Evolutionary conservation across 2,329 filamentous ascomycete genomes (phyloP).

Genomic region (Emergomyces pasteurianus): DNA sequence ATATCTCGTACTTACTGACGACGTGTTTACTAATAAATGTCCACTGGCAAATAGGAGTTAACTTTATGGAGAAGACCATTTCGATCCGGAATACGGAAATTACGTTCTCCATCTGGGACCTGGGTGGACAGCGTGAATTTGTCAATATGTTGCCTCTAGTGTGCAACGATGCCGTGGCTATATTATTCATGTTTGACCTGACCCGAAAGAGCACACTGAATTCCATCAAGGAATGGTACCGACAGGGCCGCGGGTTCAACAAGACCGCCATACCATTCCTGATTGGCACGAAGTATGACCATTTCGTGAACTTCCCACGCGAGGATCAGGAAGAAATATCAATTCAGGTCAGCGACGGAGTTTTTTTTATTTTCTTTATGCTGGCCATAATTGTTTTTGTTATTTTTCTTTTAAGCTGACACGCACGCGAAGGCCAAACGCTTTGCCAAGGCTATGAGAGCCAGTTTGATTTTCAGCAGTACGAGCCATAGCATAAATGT

Average conservation of each 20-base stretch:
- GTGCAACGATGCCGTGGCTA: slow-evolving; percentile 96
- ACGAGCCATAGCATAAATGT: slow-evolving; percentile 99
- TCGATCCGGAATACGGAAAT: slow-evolving; percentile 99
- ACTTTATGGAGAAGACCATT: slow-evolving; percentile 99
- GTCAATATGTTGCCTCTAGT: slow-evolving; percentile 99
- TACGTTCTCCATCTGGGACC: slow-evolving; percentile 98
- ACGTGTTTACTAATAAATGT: neutral
- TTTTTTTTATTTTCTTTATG: neutral
- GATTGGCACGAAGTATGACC: slow-evolving; percentile 96
- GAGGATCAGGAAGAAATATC: slow-evolving; percentile 99
- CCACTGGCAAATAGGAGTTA: slow-evolving; percentile 54
- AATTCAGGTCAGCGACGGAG: slow-evolving; percentile 55
- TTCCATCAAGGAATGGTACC: slow-evolving; percentile 99
- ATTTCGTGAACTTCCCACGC: slow-evolving; percentile 95
- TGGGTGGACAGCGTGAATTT: slow-evolving; percentile 95
- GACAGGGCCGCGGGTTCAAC: slow-evolving; percentile 95
- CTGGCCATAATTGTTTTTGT: neutral
- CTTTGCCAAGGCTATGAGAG: slow-evolving; percentile 97
- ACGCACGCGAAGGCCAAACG: slow-evolving; percentile 57
- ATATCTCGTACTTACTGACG: no score
- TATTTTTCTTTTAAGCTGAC: slow-evolving; percentile 13
- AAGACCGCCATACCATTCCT: slow-evolving; percentile 99
- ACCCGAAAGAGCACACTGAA: slow-evolving; percentile 97
- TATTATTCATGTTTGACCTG: slow-evolving; percentile 98
- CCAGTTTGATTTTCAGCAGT: slow-evolving; percentile 93